A percentile compares a stretch with the other conserved stretches of the same genome.
These are phyloP conservation scores for Paraconiothyrium sp. DNA, from an alignment of 2,329 filamentous ascomycete species.

Conservation along the genomic window DNA sequence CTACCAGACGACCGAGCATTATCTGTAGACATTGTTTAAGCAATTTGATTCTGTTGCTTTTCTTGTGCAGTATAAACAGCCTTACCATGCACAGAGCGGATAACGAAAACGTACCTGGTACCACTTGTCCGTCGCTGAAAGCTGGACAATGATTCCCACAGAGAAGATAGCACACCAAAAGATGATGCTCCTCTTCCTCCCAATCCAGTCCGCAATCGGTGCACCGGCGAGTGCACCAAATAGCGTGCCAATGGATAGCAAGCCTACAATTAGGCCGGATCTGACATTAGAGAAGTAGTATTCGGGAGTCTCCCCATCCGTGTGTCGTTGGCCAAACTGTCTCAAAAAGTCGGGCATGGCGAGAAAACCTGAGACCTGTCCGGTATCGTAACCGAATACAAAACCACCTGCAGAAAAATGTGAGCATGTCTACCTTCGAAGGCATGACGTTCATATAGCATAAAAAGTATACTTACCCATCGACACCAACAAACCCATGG, in stretches of 20 bases:
- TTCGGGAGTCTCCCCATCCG: slow-evolving; percentile 12
- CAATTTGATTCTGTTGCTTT: background rate
- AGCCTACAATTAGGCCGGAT: slow-evolving; percentile 40
- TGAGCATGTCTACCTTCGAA: background rate
- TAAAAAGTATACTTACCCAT: slow-evolving; percentile 29
- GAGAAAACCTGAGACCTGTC: slow-evolving; percentile 44
- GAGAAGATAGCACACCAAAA: slow-evolving; percentile 67
- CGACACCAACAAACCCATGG: slow-evolving; percentile 42
- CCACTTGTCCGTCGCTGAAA: slow-evolving; percentile 66
- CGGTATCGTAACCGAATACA: slow-evolving; percentile 42
- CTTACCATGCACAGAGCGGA: no score
- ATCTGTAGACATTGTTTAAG: background rate
- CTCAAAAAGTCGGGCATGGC: slow-evolving; percentile 41
- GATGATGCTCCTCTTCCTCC: slow-evolving; percentile 69
- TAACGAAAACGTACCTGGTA: slow-evolving; percentile 64
- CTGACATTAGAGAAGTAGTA: slow-evolving; percentile 40
- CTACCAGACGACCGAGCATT: slow-evolving; percentile 65
- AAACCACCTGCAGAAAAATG: slow-evolving; percentile 37
- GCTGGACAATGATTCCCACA: slow-evolving; percentile 71
- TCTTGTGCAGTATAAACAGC: no score
- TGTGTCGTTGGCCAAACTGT: slow-evolving; percentile 30
- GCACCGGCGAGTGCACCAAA: slow-evolving; percentile 70
- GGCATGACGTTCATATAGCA: background rate
- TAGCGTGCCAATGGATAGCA: slow-evolving; percentile 76
- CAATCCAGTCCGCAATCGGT: slow-evolving; percentile 68